Evolutionary conservation across 2,329 filamentous ascomycete genomes (phyloP).

Genomic region (Pseudocercospora fijiensis): DNA sequence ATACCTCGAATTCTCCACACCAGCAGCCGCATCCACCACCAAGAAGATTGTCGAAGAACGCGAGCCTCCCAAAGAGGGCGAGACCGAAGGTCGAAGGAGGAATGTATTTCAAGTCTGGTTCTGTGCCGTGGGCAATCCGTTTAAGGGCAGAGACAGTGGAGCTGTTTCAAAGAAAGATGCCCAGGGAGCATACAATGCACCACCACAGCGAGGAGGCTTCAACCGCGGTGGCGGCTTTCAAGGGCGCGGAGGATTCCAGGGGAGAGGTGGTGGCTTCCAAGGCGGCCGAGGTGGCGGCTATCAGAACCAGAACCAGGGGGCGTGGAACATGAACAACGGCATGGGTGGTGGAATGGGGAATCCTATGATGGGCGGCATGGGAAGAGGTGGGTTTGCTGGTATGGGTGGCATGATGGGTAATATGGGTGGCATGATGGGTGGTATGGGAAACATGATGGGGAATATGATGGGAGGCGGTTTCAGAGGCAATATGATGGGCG

Average conservation of each 20-base stretch:
- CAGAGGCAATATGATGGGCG: slow-evolving; percentile 38
- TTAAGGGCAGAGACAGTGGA: slow-evolving; percentile 50
- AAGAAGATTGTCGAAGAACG: slow-evolving; percentile 73
- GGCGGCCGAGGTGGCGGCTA: slow-evolving; percentile 34
- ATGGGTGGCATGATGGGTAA: slow-evolving; percentile 20
- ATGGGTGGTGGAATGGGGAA: slow-evolving; percentile 14
- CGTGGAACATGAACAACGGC: slow-evolving; percentile 30
- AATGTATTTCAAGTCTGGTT: slow-evolving; percentile 74
- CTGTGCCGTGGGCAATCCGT: slow-evolving; percentile 22
- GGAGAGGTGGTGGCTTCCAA: slow-evolving; percentile 40
- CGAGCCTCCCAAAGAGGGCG: slow-evolving; percentile 24
- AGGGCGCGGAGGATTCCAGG: slow-evolving; percentile 30
- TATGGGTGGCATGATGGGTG: slow-evolving; percentile 30
- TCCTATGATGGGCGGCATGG: slow-evolving; percentile 14
- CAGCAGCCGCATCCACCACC: slow-evolving; percentile 79
- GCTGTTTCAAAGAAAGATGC: slow-evolving; percentile 41
- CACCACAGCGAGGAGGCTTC: slow-evolving; percentile 19
- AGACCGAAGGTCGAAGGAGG: slow-evolving; percentile 22
- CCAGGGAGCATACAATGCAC: slow-evolving; percentile 36
- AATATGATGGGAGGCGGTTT: slow-evolving; percentile 42
- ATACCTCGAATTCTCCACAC: slow-evolving; percentile 79
- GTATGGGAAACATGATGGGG: slow-evolving; percentile 40
- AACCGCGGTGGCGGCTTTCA: slow-evolving; percentile 51
- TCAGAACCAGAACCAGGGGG: slow-evolving; percentile 21
- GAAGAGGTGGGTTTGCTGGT: slow-evolving; percentile 13